phyloP scores from a whole-genome alignment of 345 rosid genomes.

The Salix dunnii region DNA sequence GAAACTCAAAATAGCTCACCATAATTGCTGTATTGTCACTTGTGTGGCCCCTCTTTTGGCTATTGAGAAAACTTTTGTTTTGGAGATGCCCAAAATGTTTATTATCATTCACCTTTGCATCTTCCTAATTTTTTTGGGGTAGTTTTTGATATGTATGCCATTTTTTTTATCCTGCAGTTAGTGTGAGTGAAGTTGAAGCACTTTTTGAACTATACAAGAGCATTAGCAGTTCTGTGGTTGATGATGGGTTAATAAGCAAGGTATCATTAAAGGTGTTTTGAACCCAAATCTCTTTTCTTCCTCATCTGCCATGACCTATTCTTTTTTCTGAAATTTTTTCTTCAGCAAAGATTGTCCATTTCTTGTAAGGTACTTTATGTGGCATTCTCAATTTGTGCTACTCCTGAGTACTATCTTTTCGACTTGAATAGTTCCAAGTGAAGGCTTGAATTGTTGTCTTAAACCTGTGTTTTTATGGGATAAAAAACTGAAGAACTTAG shows the following conservation, averaged over 20 bases:
- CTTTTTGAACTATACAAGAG: slow-evolving; percentile 91
- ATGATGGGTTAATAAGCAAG: slow-evolving; percentile 96
- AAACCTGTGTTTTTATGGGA: neutral
- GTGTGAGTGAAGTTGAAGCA: slow-evolving; percentile 99
- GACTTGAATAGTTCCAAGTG: neutral
- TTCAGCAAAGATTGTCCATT: neutral
- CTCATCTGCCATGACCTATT: neutral
- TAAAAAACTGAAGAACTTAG: neutral
- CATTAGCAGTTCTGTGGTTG: slow-evolving; percentile 92
- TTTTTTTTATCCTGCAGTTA: slow-evolving; percentile 50
- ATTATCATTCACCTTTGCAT: neutral
- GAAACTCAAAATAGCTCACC: neutral
- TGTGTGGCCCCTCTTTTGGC: neutral
- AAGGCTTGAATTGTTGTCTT: neutral
- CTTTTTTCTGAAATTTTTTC: neutral
- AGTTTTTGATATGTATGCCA: neutral
- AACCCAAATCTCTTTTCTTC: neutral
- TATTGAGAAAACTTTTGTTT: neutral
- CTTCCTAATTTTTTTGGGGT: neutral
- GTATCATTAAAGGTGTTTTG: slow-evolving; percentile 30
- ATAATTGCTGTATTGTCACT: neutral
- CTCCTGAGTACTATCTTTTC: neutral
- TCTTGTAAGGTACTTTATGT: neutral
- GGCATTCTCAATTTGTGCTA: neutral
- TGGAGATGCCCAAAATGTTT: neutral